Conservation (phyloP, 2,329 filamentous ascomycete genomes). For the Trichophyton equinum region DNA sequence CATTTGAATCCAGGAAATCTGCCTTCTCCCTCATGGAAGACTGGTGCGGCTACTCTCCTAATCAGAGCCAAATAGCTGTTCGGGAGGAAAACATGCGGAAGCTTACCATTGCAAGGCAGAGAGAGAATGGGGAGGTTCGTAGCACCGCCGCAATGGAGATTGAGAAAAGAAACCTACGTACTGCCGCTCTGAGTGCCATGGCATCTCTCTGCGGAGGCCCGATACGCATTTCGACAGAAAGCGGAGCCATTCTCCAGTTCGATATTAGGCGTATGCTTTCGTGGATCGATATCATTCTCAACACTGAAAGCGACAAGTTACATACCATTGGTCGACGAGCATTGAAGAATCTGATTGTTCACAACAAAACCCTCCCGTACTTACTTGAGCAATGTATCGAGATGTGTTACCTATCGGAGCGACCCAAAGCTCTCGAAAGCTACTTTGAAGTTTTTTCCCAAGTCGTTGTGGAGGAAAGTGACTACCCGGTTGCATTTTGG, state of each 20-base stretch:
- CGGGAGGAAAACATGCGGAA: conserved; percentile 81
- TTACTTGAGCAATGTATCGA: conserved; percentile 82
- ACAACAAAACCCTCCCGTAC: conserved; percentile 78
- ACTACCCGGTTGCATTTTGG: conserved; percentile 80
- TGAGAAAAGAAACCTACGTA: conserved; percentile 83
- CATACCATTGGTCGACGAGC: conserved; percentile 82
- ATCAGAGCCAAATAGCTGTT: conserved; percentile 67
- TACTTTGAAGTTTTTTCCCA: conserved; percentile 90
- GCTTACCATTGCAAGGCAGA: conserved; percentile 66
- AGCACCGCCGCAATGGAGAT: conserved; percentile 87
- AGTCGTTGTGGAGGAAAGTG: conserved; percentile 69
- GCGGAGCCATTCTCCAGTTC: conserved; percentile 76
- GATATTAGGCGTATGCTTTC: conserved; percentile 83
- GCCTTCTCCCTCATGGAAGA: conserved; percentile 96
- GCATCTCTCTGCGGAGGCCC: conserved; percentile 75
- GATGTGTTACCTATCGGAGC: conserved; percentile 74
- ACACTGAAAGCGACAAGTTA: conserved; percentile 78
- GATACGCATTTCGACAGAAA: conserved; percentile 77
- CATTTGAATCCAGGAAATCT: conserved; percentile 90
- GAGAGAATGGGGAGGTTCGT: conserved; percentile 57
- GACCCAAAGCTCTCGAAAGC: conserved; percentile 74
- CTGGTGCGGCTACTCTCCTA: conserved; percentile 95
- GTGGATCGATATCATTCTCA: conserved; percentile 94
- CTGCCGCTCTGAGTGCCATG: conserved; percentile 89
- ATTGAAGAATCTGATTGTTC: conserved; percentile 74